A percentile compares a stretch with the other conserved stretches of the same genome.
Conservation (phyloP, 257 asterid species). For the Avicennia marina region DNA sequence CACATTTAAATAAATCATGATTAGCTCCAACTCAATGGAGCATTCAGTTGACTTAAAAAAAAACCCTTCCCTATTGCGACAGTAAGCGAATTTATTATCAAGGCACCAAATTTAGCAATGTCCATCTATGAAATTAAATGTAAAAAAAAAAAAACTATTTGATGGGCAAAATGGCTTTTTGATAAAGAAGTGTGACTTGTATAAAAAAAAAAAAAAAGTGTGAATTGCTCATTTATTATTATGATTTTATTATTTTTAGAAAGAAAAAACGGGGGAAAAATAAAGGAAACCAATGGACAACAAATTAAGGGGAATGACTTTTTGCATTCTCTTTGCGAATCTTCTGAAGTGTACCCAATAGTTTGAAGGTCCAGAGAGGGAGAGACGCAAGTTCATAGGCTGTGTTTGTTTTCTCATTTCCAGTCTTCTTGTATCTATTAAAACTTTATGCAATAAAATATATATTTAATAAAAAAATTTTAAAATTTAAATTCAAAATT, state of each 20-base stretch:
- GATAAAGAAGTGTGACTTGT: neutral
- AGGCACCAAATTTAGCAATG: neutral
- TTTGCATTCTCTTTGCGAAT: conserved; percentile 25
- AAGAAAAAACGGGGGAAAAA: neutral
- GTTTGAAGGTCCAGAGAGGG: conserved; percentile 23
- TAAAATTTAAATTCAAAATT: too few species aligned
- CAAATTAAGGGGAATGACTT: conserved; percentile 24
- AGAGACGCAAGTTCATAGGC: conserved; percentile 4
- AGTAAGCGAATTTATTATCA: neutral
- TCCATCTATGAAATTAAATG: neutral
- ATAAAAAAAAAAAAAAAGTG: too few species aligned
- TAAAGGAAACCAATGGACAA: conserved; percentile 1
- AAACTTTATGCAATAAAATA: too few species aligned
- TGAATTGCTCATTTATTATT: conserved; percentile 4
- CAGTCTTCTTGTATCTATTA: too few species aligned
- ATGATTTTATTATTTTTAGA: too few species aligned
- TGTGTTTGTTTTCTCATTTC: too few species aligned
- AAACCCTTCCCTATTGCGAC: neutral
- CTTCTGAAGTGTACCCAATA: conserved; percentile 23
- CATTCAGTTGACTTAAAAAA: neutral
- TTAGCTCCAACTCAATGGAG: conserved; percentile 2
- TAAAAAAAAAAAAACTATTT: neutral
- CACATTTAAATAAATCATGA: neutral
- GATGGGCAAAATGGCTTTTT: conserved; percentile 10
- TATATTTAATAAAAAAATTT: too few species aligned